phyloP scores from a whole-genome alignment of 2,329 filamentous ascomycete genomes.

The Thelonectria discophora region DNA sequence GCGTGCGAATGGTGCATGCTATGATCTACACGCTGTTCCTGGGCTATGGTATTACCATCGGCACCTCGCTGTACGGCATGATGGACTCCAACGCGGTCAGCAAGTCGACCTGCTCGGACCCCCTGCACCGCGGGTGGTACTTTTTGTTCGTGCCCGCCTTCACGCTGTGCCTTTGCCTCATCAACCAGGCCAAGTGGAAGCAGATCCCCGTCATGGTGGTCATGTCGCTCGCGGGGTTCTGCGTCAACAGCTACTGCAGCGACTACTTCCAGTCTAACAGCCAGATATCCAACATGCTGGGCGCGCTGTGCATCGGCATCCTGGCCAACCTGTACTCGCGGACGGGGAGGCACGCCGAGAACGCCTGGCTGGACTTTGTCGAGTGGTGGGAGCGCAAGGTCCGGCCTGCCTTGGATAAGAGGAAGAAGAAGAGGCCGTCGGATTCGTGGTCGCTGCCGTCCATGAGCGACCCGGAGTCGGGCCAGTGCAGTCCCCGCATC shows the following conservation, averaged over 20 bases:
- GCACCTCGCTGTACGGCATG: constrained; percentile 71
- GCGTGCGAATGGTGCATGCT: constrained; percentile 78
- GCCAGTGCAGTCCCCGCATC: constrained; percentile 34
- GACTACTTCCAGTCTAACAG: constrained; percentile 73
- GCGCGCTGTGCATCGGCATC: constrained; percentile 78
- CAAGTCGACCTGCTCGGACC: constrained; percentile 52
- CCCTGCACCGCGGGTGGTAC: constrained; percentile 58
- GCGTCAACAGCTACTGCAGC: constrained; percentile 78
- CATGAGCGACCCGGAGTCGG: constrained; percentile 46
- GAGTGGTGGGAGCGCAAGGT: constrained; percentile 62
- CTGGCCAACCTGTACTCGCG: constrained; percentile 82
- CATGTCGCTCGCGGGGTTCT: constrained; percentile 78
- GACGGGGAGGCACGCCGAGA: constrained; percentile 66
- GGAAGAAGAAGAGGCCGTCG: constrained; percentile 39
- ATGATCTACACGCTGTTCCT: constrained; percentile 80
- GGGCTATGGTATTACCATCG: constrained; percentile 77
- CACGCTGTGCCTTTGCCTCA: constrained; percentile 76
- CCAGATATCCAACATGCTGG: constrained; percentile 80
- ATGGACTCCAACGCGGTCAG: constrained; percentile 65
- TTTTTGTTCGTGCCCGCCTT: constrained; percentile 81
- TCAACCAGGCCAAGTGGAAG: constrained; percentile 84
- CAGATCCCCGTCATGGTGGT: constrained; percentile 79
- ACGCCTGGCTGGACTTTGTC: constrained; percentile 58
- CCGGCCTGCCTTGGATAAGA: constrained; percentile 45
- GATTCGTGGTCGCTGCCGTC: constrained; percentile 47